phyloP scores from a whole-genome alignment of 768 basidiomycete genomes.

The Suillus discolor region DNA sequence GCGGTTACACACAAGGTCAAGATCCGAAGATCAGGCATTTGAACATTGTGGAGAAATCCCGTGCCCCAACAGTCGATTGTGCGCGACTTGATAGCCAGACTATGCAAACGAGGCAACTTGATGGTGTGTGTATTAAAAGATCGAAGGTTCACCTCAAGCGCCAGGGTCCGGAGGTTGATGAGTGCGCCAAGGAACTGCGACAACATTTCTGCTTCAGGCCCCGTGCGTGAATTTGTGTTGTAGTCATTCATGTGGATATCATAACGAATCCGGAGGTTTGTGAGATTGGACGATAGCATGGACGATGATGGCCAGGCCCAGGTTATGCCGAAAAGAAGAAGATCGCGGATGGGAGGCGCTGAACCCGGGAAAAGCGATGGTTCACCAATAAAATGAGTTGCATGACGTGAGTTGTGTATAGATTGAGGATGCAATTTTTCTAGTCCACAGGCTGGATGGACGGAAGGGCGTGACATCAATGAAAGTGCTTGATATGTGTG shows the following conservation, averaged over 20 bases:
- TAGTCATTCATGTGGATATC: slow-evolving; percentile 8
- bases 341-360: background rate
- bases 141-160: background rate
- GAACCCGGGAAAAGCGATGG: background rate
- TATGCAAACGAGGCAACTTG: background rate
- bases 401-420: background rate
- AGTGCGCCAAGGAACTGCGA: background rate
- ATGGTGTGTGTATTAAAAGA: background rate
- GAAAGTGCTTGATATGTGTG: background rate
- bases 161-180: background rate
- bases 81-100: background rate
- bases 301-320: background rate
- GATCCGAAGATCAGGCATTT: background rate
- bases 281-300: slow-evolving; percentile 12
- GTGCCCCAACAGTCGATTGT: background rate
- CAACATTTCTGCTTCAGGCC: background rate
- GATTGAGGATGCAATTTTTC: background rate
- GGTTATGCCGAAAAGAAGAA: background rate
- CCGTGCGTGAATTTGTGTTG: background rate
- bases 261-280: slow-evolving; percentile 5
- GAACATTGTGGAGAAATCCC: background rate
- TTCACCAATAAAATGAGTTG: no score
- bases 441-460: background rate
- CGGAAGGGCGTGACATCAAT: background rate
- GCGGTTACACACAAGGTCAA: background rate